Evolutionary conservation across 2,329 filamentous ascomycete genomes (phyloP), one percentile per base, ranked within the genome.

Genomic region (Neonectria faginata): DNA sequence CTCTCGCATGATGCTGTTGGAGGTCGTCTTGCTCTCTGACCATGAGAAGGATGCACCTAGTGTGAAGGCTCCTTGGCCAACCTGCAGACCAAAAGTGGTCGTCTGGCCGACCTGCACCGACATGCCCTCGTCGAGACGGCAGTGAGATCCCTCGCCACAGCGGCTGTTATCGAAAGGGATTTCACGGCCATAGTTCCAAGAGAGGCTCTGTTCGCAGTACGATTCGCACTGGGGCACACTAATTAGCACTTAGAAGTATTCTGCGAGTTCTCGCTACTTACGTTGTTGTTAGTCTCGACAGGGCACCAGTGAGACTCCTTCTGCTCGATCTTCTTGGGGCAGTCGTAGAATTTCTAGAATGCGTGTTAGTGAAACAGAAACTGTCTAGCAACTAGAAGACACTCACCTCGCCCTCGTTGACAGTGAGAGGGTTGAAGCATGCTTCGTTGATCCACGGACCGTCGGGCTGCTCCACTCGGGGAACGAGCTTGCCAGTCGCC

Each of bases 31-130:
- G 27, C 31, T 33, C 45, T 63, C 47, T 39, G 25, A 45, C 36
- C 55, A 63, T 7, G 54, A 52, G 41, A 47, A 63, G 18, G 54
- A 52, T 8, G 57, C 60, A 6, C 60, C 60, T 0, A 50, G 55
- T 11, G 20, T 45, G 39, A 63, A 53, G 3, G 55, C 60, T 0
- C 60, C 48, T n/a, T 53, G 55, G 14, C 47, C 51, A 20, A 64
- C 50, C 20, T 55, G 50, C 16, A 60, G 25, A 14, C 57, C 44
- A n/a, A 39, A 48, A 16, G 44, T 59, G 18, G 51, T 31, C 47
- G 29, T 54, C 55, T 63, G 55, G 27, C 55, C 45, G 20, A 50
- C 47, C 18, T 25, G 31, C 6, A 53, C 50, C 10, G 50, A 25
- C 52, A 55, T 55, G 33, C 16, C 16, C 33, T 55, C 52, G 20